These are phyloP conservation scores for Russula compacta DNA, from an alignment of 768 basidiomycete species.

Conservation along the genomic window DNA sequence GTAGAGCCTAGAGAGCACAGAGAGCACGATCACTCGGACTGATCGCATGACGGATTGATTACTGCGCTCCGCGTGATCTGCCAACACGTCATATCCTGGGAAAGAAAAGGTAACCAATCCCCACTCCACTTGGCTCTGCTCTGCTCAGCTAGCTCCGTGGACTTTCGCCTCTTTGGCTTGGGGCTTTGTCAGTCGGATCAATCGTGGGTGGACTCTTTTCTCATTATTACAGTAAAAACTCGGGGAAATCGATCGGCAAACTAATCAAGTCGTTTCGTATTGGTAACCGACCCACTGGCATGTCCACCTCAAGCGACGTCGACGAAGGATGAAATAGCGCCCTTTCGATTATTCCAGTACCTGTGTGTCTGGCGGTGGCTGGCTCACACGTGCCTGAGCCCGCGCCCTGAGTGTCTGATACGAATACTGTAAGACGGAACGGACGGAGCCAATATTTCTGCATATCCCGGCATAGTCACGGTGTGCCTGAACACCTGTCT, in stretches of 20 bases:
- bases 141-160: neutral
- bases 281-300: neutral
- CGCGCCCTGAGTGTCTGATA: conserved; percentile 61
- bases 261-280: neutral
- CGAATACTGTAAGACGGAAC: neutral
- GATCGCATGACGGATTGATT: neutral
- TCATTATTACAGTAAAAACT: neutral
- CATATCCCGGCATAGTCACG: neutral
- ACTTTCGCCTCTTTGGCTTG: neutral
- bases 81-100: neutral
- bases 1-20: neutral
- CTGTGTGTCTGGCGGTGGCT: conserved; percentile 52
- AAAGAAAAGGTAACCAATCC: neutral
- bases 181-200: neutral
- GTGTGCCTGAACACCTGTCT: conserved; percentile 2
- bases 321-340: neutral
- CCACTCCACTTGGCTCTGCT: neutral
- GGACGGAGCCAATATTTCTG: neutral
- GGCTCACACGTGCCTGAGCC: conserved; percentile 45
- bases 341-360: conserved; percentile 7
- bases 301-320: neutral
- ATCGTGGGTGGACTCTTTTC: neutral
- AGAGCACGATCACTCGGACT: too few species aligned
- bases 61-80: neutral
- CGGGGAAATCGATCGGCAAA: neutral